phyloP scores from a whole-genome alignment of 1,284 basidiomycete species.

The Ceratobasidium sp. region DNA sequence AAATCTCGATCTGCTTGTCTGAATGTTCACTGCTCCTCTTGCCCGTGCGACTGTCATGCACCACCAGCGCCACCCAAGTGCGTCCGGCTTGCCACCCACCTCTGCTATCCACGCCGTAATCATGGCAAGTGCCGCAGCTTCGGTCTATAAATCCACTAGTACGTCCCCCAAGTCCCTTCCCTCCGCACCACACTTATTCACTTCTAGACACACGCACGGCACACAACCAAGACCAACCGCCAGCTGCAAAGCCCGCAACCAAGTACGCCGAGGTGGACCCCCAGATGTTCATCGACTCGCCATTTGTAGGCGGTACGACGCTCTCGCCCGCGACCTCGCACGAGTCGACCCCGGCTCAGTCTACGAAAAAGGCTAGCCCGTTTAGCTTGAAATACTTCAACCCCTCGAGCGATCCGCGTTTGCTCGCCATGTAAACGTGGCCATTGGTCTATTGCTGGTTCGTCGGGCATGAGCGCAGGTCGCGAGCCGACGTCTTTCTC shows the following conservation, averaged over 20 bases:
- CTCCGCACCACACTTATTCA: not conserved
- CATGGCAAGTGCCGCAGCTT: slow-evolving; percentile 22
- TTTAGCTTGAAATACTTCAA: slow-evolving; percentile 37
- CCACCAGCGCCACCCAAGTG: slow-evolving; percentile 39
- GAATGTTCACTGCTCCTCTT: slow-evolving; percentile 40
- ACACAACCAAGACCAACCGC: not conserved
- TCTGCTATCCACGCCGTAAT: slow-evolving; percentile 30
- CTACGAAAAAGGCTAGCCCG: not conserved
- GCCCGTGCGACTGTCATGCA: slow-evolving; percentile 38
- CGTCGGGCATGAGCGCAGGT: slow-evolving; percentile 13
- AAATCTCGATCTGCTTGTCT: not conserved
- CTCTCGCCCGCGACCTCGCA: slow-evolving; percentile 15
- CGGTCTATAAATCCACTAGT: slow-evolving; percentile 13
- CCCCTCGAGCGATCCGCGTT: slow-evolving; percentile 36
- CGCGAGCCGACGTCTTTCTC: slow-evolving; percentile 27
- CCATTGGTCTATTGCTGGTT: not conserved
- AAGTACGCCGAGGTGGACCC: slow-evolving; percentile 30
- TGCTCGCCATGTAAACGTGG: slow-evolving; percentile 28
- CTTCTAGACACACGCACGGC: not conserved
- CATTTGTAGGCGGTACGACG: slow-evolving; percentile 27
- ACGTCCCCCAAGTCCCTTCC: not conserved
- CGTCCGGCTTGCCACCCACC: slow-evolving; percentile 25
- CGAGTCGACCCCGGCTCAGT: slow-evolving; percentile 20
- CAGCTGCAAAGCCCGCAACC: slow-evolving; percentile 27
- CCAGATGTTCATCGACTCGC: slow-evolving; percentile 41